Evolutionary conservation across 768 basidiomycete species (phyloP).

Genomic region (Psilocybe subaeruginosa): DNA sequence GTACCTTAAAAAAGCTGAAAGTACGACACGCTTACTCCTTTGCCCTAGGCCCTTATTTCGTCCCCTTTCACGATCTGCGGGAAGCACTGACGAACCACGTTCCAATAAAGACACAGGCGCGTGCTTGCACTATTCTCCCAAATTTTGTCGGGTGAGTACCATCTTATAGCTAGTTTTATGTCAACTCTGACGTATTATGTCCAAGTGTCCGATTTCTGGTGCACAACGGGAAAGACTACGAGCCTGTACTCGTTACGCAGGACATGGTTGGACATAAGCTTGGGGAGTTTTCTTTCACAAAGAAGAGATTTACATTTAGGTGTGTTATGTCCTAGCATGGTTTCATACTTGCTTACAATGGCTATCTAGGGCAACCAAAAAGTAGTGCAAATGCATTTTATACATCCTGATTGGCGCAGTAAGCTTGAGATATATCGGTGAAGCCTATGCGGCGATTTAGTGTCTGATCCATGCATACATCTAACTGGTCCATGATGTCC

Average conservation of each 20-base stretch:
- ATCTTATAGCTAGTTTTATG: background rate
- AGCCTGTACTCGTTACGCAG: constrained; percentile 85
- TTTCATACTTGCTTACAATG: background rate
- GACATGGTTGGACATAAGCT: constrained; percentile 99
- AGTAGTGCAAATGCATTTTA: constrained; percentile 13
- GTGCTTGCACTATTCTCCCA: constrained; percentile 91
- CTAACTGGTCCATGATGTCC: background rate
- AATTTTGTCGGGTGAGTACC: constrained; percentile 88
- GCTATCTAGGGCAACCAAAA: constrained; percentile 18
- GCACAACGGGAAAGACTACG: constrained; percentile 91
- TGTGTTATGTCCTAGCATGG: constrained; percentile 42
- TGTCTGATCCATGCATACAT: background rate
- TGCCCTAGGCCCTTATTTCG: constrained; percentile 85
- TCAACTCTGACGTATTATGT: background rate
- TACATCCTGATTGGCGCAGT: background rate
- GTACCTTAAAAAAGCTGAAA: constrained; percentile 7
- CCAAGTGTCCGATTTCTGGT: constrained; percentile 84
- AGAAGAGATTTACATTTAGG: constrained; percentile 87
- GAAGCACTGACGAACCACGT: constrained; percentile 80
- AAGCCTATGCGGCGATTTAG: background rate
- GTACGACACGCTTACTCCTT: background rate
- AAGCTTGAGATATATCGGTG: background rate
- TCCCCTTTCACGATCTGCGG: constrained; percentile 86
- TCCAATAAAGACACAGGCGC: constrained; percentile 87
- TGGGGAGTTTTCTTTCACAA: constrained; percentile 92